Conservation (phyloP, 192 early-diverging fungal genomes). For the Geosiphon pyriformis region DNA sequence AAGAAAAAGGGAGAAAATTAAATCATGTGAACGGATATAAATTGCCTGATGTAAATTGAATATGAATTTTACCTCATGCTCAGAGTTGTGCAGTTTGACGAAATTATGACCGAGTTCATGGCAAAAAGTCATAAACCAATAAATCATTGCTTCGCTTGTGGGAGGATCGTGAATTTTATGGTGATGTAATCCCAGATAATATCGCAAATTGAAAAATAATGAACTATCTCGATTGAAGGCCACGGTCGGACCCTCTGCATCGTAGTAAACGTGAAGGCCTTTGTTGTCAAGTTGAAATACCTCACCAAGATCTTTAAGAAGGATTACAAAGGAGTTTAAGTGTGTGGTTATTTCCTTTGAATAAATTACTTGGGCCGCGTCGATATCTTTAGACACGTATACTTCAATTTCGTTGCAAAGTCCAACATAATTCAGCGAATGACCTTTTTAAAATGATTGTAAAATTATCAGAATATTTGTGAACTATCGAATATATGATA, state of each 20-base stretch:
- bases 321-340: slow-evolving; percentile 34
- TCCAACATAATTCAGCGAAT: slow-evolving; percentile 42
- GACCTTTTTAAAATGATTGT: slow-evolving; percentile 6
- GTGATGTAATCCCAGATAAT: slow-evolving; percentile 65
- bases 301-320: slow-evolving; percentile 38
- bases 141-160: slow-evolving; percentile 44
- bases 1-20: slow-evolving; percentile 5
- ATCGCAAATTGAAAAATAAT: slow-evolving; percentile 82
- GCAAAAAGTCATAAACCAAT: slow-evolving; percentile 81
- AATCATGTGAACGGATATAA: background rate
- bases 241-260: slow-evolving; percentile 60
- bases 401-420: slow-evolving; percentile 30
- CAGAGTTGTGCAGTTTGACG: slow-evolving; percentile 56
- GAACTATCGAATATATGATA: background rate
- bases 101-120: slow-evolving; percentile 85
- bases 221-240: slow-evolving; percentile 74
- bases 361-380: slow-evolving; percentile 36
- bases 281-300: slow-evolving; percentile 60
- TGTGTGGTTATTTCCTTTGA: slow-evolving; percentile 29
- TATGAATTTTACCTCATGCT: slow-evolving; percentile 57
- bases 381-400: slow-evolving; percentile 32
- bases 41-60: background rate
- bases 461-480: background rate
- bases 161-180: slow-evolving; percentile 17
- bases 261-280: slow-evolving; percentile 74